A percentile compares a stretch with the other conserved stretches of the same genome.
Conservation (phyloP, 2,329 filamentous ascomycete species). For the Kalmusia sp. region DNA sequence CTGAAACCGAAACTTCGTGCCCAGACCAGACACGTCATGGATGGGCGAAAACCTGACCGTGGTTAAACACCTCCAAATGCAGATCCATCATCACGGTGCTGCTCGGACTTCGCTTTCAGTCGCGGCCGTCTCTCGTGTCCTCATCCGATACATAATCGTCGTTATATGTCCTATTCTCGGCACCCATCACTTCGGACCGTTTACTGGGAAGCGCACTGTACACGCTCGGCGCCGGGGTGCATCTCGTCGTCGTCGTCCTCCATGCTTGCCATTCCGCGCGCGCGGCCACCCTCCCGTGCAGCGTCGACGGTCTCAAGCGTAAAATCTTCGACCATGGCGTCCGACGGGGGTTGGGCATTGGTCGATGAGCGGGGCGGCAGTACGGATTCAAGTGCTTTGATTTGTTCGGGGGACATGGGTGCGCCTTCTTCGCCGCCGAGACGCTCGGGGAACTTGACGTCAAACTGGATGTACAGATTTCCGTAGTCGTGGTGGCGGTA, state of each 20-base stretch:
- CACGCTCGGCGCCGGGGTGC: slow-evolving; percentile 73
- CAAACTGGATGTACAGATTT: slow-evolving; percentile 97
- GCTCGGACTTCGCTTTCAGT: not conserved
- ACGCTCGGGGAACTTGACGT: slow-evolving; percentile 87
- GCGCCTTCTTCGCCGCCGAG: slow-evolving; percentile 53
- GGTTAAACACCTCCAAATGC: slow-evolving; percentile 9
- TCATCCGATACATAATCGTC: not conserved
- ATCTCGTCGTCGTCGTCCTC: slow-evolving; percentile 71
- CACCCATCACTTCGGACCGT: slow-evolving; percentile 15
- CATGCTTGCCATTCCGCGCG: slow-evolving; percentile 68
- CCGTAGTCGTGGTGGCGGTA: slow-evolving; percentile 93
- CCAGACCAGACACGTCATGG: slow-evolving; percentile 8
- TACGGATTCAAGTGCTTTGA: slow-evolving; percentile 81
- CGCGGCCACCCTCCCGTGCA: slow-evolving; percentile 67
- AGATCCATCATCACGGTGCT: not conserved
- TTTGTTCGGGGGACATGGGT: slow-evolving; percentile 67
- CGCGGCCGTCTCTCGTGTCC: not conserved
- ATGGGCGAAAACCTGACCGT: not conserved
- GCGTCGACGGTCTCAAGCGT: slow-evolving; percentile 84
- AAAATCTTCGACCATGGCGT: slow-evolving; percentile 91
- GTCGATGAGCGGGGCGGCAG: slow-evolving; percentile 73
- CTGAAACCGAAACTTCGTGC: not conserved
- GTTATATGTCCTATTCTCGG: not conserved
- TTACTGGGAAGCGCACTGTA: slow-evolving; percentile 90
- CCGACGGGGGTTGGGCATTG: slow-evolving; percentile 72